phyloP scores from a whole-genome alignment of 2,329 filamentous ascomycete genomes.

The Nemania sp. region DNA sequence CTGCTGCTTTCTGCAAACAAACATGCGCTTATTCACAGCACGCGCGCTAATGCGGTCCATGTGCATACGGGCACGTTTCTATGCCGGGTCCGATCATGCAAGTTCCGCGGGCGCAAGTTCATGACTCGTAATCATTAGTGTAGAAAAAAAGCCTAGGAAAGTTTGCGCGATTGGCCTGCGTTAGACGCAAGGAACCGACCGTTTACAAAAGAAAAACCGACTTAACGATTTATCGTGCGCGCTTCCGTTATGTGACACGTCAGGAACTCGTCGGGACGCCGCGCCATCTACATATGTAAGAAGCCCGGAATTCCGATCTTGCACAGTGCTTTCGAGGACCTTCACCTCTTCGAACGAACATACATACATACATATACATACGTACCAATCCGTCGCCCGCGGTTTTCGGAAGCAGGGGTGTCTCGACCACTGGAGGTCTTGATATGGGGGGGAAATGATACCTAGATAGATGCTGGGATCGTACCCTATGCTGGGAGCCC shows the following conservation, averaged over 20 bases:
- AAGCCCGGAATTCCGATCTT: neutral
- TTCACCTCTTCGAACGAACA: too few species aligned
- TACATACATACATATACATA: neutral
- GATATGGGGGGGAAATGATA: neutral
- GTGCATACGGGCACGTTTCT: constrained; percentile 18
- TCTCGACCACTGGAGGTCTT: neutral
- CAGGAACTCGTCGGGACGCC: neutral
- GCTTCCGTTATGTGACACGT: neutral
- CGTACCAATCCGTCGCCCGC: neutral
- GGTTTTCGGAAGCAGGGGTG: constrained; percentile 7
- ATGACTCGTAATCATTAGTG: constrained; percentile 12
- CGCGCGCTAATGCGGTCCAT: constrained; percentile 9
- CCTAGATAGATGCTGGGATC: neutral
- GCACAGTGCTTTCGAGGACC: neutral
- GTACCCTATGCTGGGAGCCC: constrained; percentile 6
- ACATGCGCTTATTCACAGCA: constrained; percentile 2
- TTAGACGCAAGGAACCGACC: constrained; percentile 2
- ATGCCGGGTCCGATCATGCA: constrained; percentile 14
- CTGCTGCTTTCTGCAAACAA: neutral
- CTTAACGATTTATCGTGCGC: neutral
- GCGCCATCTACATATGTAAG: neutral
- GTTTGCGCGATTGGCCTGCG: neutral
- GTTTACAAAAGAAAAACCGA: neutral
- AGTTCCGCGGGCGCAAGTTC: constrained; percentile 7
- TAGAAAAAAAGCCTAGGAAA: neutral